These are phyloP conservation scores for Dissophora globulifera DNA, from an alignment of 192 early-diverging fungal species.

Conservation along the genomic window DNA sequence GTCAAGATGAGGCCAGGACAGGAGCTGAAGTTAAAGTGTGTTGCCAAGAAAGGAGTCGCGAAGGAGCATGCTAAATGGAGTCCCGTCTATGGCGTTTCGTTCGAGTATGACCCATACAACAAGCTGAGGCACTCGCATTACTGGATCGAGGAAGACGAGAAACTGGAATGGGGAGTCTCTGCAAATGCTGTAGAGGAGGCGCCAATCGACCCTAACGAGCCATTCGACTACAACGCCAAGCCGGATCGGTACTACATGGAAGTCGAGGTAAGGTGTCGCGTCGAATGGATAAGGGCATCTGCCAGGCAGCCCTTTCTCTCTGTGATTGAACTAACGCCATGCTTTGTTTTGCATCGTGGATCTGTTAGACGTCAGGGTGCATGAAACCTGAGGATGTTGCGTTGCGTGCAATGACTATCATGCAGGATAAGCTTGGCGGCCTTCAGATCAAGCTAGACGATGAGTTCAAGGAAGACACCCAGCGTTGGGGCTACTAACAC, in stretches of 20 bases:
- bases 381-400: constrained; percentile 79
- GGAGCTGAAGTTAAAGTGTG: constrained; percentile 88
- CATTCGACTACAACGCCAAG: constrained; percentile 85
- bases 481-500: constrained; percentile 45
- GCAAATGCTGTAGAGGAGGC: constrained; percentile 71
- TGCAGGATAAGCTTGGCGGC: constrained; percentile 79
- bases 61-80: constrained; percentile 99
- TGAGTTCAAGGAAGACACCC: constrained; percentile 48
- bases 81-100: constrained; percentile 86
- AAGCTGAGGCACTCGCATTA: constrained; percentile 88
- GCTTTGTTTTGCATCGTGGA: no score
- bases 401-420: constrained; percentile 70
- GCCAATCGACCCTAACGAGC: constrained; percentile 58
- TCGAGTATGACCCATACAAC: constrained; percentile 99
- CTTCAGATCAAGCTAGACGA: constrained; percentile 66
- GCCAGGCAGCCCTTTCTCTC: no score
- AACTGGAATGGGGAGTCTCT: constrained; percentile 82
- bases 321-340: no score
- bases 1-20: constrained; percentile 93
- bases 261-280: constrained; percentile 73
- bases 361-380: constrained; percentile 80
- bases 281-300: no score
- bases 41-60: constrained; percentile 96
- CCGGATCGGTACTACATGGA: constrained; percentile 83
- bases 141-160: constrained; percentile 90